Evolutionary conservation across 352 stramenopile genomes (phyloP).

Genomic region (Globisporangium solare): DNA sequence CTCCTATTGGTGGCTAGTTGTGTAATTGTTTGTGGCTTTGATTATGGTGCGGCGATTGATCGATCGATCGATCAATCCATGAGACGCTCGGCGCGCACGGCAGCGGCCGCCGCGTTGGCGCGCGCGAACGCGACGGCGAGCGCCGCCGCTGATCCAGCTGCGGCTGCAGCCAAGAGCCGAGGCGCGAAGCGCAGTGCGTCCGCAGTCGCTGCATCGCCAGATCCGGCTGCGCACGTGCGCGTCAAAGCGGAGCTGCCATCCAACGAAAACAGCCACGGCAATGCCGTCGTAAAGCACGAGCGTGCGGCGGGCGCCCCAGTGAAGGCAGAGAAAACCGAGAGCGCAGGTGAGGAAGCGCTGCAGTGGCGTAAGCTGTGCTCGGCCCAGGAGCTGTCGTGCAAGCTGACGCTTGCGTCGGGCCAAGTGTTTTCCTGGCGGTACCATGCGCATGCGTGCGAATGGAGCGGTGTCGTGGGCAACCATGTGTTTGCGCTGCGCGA

Average conservation of each 20-base stretch:
- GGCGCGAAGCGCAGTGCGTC: slow-evolving; percentile 4
- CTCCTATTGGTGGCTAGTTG: too few relatives aligned
- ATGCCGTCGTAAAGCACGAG: background rate
- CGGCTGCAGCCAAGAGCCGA: background rate
- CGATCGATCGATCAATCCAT: background rate
- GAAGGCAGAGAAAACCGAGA: slow-evolving; percentile 8
- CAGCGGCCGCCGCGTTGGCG: background rate
- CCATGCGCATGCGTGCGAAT: slow-evolving; percentile 21
- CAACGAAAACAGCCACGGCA: background rate
- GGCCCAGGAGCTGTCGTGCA: slow-evolving; percentile 36
- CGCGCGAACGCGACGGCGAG: background rate
- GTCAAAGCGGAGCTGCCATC: slow-evolving; percentile 10
- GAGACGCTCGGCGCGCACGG: slow-evolving; percentile 1
- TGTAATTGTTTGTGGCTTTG: too few relatives aligned
- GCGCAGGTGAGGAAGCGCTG: slow-evolving; percentile 15
- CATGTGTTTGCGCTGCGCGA: slow-evolving; percentile 51
- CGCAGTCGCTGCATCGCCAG: background rate
- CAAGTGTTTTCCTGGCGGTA: slow-evolving; percentile 47
- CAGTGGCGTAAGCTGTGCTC: slow-evolving; percentile 39
- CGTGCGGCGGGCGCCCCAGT: background rate
- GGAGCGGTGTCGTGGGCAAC: slow-evolving; percentile 45
- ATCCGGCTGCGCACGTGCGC: background rate
- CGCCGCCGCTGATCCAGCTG: background rate
- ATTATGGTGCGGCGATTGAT: too few relatives aligned
- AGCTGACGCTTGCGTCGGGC: slow-evolving; percentile 42